phyloP scores from a whole-genome alignment of 495 filamentous ascomycete species.

The Annulohypoxylon bovei region DNA sequence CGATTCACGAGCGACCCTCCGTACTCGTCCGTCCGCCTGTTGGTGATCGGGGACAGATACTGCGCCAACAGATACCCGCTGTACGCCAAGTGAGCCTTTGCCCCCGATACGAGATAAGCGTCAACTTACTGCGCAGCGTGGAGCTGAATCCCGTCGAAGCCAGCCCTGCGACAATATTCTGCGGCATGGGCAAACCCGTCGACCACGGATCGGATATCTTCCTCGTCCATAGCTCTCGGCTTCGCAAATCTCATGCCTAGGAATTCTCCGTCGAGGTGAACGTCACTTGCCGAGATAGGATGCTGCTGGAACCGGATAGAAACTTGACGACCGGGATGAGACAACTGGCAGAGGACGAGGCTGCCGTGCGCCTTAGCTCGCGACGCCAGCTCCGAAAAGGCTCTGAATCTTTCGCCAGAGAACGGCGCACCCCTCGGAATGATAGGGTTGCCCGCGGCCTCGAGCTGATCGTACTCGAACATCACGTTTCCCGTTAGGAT shows the following conservation, averaged over 20 bases:
- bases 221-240: neutral
- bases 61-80: neutral
- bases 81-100: neutral
- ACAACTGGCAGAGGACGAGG: neutral
- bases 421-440: neutral
- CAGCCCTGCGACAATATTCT: neutral
- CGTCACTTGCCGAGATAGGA: neutral
- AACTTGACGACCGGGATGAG: neutral
- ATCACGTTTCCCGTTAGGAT: neutral
- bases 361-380: neutral
- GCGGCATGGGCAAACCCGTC: neutral
- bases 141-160: neutral
- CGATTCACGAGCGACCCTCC: neutral
- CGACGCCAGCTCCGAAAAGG: neutral
- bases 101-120: no score
- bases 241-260: neutral
- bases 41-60: neutral
- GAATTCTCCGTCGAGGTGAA: neutral
- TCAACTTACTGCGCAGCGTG: neutral
- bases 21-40: conserved; percentile 3
- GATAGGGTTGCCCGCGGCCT: neutral
- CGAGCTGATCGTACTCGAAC: neutral
- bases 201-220: neutral
- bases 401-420: neutral
- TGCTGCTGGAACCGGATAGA: neutral